Evolutionary conservation across 176 grass and related monocot species (phyloP).

Genomic region (Cenchrus purpureus): DNA sequence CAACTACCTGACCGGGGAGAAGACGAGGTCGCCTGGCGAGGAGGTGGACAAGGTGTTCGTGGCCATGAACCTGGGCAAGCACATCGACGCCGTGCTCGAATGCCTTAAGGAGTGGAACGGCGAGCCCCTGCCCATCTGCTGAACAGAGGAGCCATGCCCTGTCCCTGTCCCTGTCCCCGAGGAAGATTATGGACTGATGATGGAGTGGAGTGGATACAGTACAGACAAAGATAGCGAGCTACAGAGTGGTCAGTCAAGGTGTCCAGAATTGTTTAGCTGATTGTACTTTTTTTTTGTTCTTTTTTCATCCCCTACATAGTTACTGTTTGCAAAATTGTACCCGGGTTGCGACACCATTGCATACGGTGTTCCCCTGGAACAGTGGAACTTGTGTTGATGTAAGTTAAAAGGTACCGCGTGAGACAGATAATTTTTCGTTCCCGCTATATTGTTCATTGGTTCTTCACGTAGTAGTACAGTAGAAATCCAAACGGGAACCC

Average conservation of each 20-base stretch:
- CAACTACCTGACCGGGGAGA: constrained; percentile 70
- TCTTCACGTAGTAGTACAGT: background rate
- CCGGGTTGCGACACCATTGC: background rate
- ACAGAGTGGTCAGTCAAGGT: constrained; percentile 9
- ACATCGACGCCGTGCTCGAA: constrained; percentile 74
- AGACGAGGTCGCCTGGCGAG: constrained; percentile 68
- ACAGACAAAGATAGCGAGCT: constrained; percentile 16
- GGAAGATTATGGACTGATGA: too few species aligned
- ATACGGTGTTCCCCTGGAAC: background rate
- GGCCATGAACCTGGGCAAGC: constrained; percentile 60
- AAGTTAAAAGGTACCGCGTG: background rate
- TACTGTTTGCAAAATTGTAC: background rate
- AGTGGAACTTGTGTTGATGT: background rate
- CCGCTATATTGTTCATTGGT: background rate
- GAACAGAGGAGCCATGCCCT: background rate
- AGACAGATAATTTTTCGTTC: background rate
- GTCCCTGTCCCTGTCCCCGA: too few species aligned
- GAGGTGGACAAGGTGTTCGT: constrained; percentile 75
- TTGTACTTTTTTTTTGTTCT: constrained; percentile 8
- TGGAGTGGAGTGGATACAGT: background rate
- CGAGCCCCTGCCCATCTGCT: constrained; percentile 68
- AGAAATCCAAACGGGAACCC: background rate
- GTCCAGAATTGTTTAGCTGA: constrained; percentile 16
- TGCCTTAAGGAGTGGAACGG: constrained; percentile 88
- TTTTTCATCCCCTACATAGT: background rate